Evolutionary conservation across 139 green algal species (phyloP).

Genomic region (Tetradesmus lagerheimii): DNA sequence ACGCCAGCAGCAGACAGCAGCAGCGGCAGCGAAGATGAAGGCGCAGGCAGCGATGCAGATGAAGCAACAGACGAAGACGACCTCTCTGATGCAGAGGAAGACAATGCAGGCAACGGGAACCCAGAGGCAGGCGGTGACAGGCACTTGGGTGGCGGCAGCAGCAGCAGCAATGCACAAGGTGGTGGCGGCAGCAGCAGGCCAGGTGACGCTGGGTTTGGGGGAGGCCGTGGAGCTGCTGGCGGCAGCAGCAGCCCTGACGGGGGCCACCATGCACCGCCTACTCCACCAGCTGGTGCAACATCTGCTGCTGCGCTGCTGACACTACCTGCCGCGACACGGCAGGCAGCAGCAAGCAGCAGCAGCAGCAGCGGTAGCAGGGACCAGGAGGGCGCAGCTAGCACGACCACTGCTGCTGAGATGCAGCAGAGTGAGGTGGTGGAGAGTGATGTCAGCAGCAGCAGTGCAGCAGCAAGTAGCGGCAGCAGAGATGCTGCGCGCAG

Average conservation of each 20-base stretch:
- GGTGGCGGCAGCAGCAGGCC: not conserved
- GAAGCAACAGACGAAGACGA: not conserved
- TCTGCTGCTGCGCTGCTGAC: not conserved
- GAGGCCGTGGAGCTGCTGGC: not conserved
- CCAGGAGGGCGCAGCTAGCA: not conserved
- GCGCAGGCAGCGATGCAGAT: not conserved
- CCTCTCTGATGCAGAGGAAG: not conserved
- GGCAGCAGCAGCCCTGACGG: not conserved
- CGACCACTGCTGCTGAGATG: not conserved
- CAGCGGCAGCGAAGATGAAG: not conserved
- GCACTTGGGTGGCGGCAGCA: not conserved
- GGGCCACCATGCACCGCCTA: not conserved
- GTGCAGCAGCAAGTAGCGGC: not conserved
- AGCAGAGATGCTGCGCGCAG: not conserved
- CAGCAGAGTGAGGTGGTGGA: not conserved
- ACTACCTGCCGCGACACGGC: not conserved
- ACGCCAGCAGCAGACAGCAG: not conserved
- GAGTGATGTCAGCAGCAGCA: not conserved
- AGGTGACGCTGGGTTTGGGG: not conserved
- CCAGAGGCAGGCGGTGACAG: not conserved
- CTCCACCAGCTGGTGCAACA: not conserved
- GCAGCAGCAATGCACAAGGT: not conserved
- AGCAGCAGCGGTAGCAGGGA: not conserved
- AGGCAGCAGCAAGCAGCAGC: constrained; percentile 2
- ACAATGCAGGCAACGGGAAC: not conserved